These are phyloP conservation scores for Aureobasidium pullulans DNA, from an alignment of 2,329 filamentous ascomycete genomes.

Conservation along the genomic window DNA sequence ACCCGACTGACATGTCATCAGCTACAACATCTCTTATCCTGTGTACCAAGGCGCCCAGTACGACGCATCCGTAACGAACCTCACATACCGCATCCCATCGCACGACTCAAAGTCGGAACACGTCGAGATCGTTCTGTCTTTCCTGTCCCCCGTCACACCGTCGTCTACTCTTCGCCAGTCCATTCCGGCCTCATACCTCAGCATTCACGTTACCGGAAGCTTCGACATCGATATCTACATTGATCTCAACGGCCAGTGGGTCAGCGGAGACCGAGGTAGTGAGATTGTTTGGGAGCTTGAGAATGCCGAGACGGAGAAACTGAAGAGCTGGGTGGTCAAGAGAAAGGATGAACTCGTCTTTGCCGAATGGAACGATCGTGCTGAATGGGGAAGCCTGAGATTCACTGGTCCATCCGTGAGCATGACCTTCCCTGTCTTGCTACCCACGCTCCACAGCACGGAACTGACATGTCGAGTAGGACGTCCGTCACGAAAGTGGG, in stretches of 20 bases:
- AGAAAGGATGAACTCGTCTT: conserved; percentile 59
- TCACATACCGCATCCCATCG: conserved; percentile 55
- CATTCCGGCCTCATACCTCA: conserved; percentile 74
- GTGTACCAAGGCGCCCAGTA: conserved; percentile 55
- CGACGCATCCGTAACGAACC: conserved; percentile 63
- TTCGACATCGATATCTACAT: conserved; percentile 45
- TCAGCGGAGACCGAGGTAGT: conserved; percentile 65
- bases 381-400: conserved; percentile 77
- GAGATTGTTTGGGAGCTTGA: conserved; percentile 62
- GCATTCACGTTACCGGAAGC: conserved; percentile 59
- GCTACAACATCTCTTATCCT: conserved; percentile 53
- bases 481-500: conserved; percentile 63
- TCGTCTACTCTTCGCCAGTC: conserved; percentile 73
- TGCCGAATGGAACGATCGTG: conserved; percentile 64
- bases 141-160: conserved; percentile 72
- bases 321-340: conserved; percentile 61
- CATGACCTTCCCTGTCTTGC: not conserved
- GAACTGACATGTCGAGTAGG: conserved; percentile 23
- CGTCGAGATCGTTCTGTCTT: conserved; percentile 54
- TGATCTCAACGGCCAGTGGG: conserved; percentile 59
- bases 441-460: conserved; percentile 41
- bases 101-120: conserved; percentile 28
- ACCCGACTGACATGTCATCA: conserved; percentile 19
- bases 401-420: conserved; percentile 57
- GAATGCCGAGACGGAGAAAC: conserved; percentile 28